Evolutionary conservation across 192 early-diverging fungal species (phyloP).

Genomic region (Dissophora globulifera): DNA sequence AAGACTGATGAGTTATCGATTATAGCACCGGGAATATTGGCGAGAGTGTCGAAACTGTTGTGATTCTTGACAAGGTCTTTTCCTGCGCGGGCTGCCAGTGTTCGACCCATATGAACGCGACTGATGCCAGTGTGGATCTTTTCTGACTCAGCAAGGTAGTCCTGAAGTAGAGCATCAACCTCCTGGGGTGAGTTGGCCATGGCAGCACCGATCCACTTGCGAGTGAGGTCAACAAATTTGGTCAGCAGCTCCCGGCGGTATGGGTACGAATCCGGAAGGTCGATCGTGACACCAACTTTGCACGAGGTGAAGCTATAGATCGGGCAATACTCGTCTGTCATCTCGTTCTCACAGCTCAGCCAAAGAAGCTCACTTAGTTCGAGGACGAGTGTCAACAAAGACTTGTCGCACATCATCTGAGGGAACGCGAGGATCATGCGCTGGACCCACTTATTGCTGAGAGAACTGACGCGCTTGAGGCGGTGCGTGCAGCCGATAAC

Average conservation of each 20-base stretch:
- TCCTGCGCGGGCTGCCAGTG: conserved; percentile 66
- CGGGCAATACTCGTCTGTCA: conserved; percentile 82
- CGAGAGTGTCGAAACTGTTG: conserved; percentile 39
- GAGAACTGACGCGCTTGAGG: conserved; percentile 71
- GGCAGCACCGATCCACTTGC: conserved; percentile 73
- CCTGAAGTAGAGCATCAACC: conserved; percentile 73
- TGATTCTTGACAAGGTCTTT: conserved; percentile 50
- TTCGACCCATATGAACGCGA: conserved; percentile 73
- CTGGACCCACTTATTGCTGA: conserved; percentile 72
- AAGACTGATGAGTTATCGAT: conserved; percentile 66
- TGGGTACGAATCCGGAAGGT: conserved; percentile 75
- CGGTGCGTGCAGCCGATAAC: conserved; percentile 77
- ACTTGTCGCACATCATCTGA: conserved; percentile 81
- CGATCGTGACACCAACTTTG: conserved; percentile 70
- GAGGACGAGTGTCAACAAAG: conserved; percentile 73
- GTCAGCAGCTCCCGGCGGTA: conserved; percentile 77
- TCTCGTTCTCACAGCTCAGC: conserved; percentile 80
- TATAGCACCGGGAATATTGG: conserved; percentile 47
- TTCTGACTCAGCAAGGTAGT: conserved; percentile 73
- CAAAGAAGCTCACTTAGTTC: conserved; percentile 87
- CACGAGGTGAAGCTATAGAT: conserved; percentile 74
- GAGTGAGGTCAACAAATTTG: conserved; percentile 67
- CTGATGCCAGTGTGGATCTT: conserved; percentile 65
- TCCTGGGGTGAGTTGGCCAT: conserved; percentile 75
- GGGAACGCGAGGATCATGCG: conserved; percentile 73